Conservation (phyloP, 1,284 basidiomycete genomes). For the Heterobasidion parviporum region DNA sequence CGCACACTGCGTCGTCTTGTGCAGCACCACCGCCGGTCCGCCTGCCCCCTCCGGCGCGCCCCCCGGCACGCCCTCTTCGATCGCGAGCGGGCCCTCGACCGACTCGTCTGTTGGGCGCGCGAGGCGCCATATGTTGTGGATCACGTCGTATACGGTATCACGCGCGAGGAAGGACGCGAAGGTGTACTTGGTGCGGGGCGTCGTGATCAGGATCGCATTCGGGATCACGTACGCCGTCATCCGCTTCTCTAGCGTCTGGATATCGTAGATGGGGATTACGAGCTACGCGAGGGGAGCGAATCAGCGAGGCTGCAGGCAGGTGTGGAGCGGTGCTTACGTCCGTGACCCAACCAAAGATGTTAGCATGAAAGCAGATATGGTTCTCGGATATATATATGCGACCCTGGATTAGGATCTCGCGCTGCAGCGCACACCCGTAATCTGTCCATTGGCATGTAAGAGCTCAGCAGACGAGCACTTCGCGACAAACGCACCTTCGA, state of each 20-base stretch:
- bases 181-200: conserved; percentile 77
- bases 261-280: conserved; percentile 87
- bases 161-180: conserved; percentile 96
- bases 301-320: conserved; percentile 1
- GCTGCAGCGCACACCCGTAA: conserved; percentile 93
- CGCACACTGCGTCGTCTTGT: conserved; percentile 62
- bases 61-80: conserved; percentile 6
- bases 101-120: conserved; percentile 66
- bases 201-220: conserved; percentile 91
- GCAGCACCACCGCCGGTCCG: conserved; percentile 8
- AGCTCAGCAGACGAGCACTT: background rate
- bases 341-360: conserved; percentile 94
- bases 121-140: conserved; percentile 93
- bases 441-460: conserved; percentile 41
- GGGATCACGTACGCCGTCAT: conserved; percentile 99
- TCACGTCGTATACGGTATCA: conserved; percentile 94
- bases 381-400: conserved; percentile 97
- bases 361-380: conserved; percentile 97
- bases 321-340: conserved; percentile 3
- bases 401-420: conserved; percentile 96
- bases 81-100: conserved; percentile 1
- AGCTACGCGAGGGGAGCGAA: conserved; percentile 42
- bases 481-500: conserved; percentile 66
- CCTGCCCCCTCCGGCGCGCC: conserved; percentile 9
- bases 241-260: conserved; percentile 88